These are phyloP conservation scores for Solanum sparsipilum DNA, from an alignment of 257 asterid genomes.

Conservation along the genomic window DNA sequence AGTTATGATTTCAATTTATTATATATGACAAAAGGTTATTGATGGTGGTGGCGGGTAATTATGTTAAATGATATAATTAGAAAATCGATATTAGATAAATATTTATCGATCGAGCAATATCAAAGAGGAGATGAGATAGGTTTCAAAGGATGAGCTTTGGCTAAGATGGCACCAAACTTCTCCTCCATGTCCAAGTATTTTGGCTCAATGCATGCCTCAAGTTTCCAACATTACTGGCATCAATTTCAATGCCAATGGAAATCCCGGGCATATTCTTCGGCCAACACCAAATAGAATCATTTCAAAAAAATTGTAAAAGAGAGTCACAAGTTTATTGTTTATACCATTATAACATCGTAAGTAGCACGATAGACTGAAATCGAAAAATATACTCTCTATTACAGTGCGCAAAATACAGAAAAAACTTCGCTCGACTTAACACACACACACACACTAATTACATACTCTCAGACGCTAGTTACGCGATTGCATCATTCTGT, in stretches of 20 bases:
- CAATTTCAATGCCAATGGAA: neutral
- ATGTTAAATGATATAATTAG: too few species aligned
- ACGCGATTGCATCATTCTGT: neutral
- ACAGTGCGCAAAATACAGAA: neutral
- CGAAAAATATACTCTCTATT: neutral
- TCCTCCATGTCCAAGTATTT: too few species aligned
- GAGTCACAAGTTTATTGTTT: neutral
- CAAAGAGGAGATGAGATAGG: too few species aligned
- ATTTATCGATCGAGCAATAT: too few species aligned
- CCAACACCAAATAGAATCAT: too few species aligned
- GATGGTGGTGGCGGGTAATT: too few species aligned
- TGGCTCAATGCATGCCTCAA: neutral
- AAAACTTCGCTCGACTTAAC: neutral
- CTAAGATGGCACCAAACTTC: too few species aligned
- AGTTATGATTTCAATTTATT: too few species aligned
- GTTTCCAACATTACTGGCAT: slow-evolving; percentile 1
- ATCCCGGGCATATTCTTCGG: neutral
- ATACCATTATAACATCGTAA: neutral
- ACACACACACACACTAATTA: neutral
- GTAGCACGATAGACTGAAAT: neutral
- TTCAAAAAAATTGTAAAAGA: too few species aligned
- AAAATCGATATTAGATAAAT: too few species aligned
- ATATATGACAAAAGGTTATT: too few species aligned
- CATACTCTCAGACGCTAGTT: neutral
- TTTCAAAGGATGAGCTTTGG: too few species aligned